Evolutionary conservation across 805 yeast species (phyloP).

Genomic region (Yamadazyma insecticola): DNA sequence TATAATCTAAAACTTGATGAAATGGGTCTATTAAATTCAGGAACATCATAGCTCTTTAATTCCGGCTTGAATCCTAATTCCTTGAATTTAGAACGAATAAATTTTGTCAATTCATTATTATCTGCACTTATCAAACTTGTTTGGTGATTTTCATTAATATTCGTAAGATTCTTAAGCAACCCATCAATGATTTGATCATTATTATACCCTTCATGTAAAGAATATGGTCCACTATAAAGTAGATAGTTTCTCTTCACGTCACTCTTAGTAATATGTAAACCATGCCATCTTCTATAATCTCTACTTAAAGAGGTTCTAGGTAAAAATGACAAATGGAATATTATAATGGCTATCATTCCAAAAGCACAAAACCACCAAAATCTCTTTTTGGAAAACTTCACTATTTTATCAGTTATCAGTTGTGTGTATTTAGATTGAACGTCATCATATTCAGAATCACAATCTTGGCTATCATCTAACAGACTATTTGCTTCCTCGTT

Average conservation of each 20-base stretch:
- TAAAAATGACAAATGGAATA: conserved; percentile 65
- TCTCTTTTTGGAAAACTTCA: conserved; percentile 23
- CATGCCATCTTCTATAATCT: conserved; percentile 74
- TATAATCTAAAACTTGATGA: too few relatives aligned
- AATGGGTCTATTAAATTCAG: too few relatives aligned
- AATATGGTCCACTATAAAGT: conserved; percentile 23
- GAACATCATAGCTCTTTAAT: too few relatives aligned
- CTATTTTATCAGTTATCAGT: conserved; percentile 10
- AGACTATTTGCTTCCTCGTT: background rate
- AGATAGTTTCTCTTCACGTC: conserved; percentile 67
- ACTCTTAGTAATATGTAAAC: conserved; percentile 55
- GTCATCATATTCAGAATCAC: too few relatives aligned
- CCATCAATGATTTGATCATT: conserved; percentile 22
- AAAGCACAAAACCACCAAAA: conserved; percentile 44
- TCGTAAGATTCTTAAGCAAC: conserved; percentile 26
- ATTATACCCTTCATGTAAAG: conserved; percentile 11
- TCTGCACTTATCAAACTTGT: conserved; percentile 22
- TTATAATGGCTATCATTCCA: conserved; percentile 48
- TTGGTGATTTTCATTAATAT: conserved; percentile 15
- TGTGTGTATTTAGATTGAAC: conserved; percentile 1
- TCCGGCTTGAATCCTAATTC: conserved; percentile 22
- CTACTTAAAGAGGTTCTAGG: conserved; percentile 82
- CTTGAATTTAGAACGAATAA: conserved; percentile 22
- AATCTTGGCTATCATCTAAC: too few relatives aligned
- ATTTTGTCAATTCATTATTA: conserved; percentile 20